Base-by-base conservation (phyloP, 2,329 filamentous ascomycete genomes). In the Tolypocladium sp. region DNA sequence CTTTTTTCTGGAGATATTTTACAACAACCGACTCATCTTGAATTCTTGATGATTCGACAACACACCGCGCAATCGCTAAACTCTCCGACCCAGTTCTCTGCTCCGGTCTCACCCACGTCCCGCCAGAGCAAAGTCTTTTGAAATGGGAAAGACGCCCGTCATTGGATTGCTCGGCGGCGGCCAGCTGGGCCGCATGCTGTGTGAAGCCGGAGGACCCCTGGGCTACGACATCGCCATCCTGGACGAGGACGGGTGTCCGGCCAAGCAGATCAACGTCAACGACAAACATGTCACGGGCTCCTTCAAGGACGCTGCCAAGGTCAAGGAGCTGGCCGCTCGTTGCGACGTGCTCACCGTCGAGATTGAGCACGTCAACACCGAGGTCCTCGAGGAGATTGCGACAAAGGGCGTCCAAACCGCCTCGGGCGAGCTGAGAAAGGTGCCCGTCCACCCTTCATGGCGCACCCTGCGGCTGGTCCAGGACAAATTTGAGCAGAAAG, bases 341-440 rank as follows among this genome's bases (percentile, higher is more conserved):
- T 91, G 87, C 66, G 90, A 96, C 70, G 84, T 96, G 20, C 79
- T 97, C 62, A 97, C 92, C 0, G 90, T 96, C 17, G 93, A 97
- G 74, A 97, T 96, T 63, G 93, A 97, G 78, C 93, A 97, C 74
- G 89, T 97, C 60, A 86, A 97, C 73, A 94, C 91, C n/a, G 80
- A 91, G 57, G 88, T 94, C 30, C 82, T 97, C 5, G 91, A 96
- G 74, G 90, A 95, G 69, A 85, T 97, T 59, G 85, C 84, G 5
- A 83, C 83, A 20, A 77, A 79, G 57, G 85, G 87, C 40, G 84
- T 88, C 4, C 30, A 58, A 57, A 20, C 59, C 51, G 44, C 61
- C 56, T 35, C 56, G 22, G 30, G 52, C 46, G 53, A 67, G 70
- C 55, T 44, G 27, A 81, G 77, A 68, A 79, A 74, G 63, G 82